Conservation (phyloP, 2,329 filamentous ascomycete species). For the Exophiala sideris region DNA sequence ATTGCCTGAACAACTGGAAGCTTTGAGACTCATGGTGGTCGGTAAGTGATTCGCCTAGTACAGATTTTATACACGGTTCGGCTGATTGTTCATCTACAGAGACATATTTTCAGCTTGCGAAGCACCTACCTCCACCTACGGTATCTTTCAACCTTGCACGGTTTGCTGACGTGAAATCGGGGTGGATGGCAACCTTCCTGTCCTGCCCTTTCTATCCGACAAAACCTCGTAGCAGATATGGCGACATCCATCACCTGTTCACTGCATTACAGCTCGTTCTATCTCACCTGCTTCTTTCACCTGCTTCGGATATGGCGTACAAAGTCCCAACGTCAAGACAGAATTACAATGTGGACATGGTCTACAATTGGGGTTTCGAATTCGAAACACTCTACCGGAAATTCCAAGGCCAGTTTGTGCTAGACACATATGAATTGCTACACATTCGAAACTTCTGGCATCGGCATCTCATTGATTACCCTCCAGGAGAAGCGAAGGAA, state of each 20-base stretch:
- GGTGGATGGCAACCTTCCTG: constrained; percentile 24
- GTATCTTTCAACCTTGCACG: constrained; percentile 25
- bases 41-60: constrained; percentile 14
- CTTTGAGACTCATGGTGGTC: constrained; percentile 27
- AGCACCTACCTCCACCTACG: constrained; percentile 12
- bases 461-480: constrained; percentile 35
- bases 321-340: constrained; percentile 16
- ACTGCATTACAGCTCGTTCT: constrained; percentile 32
- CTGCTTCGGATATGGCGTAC: constrained; percentile 17
- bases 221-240: constrained; percentile 7
- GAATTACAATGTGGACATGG: constrained; percentile 25
- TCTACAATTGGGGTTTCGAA: constrained; percentile 30
- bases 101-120: constrained; percentile 14
- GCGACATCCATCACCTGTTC: constrained; percentile 20
- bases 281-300: constrained; percentile 32
- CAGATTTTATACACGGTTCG: not conserved
- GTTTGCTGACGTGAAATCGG: constrained; percentile 19
- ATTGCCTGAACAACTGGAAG: constrained; percentile 32
- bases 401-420: constrained; percentile 14
- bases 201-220: constrained; percentile 19
- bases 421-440: constrained; percentile 35
- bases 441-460: constrained; percentile 44
- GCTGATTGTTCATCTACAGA: constrained; percentile 12
- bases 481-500: not conserved
- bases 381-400: constrained; percentile 29